Evolutionary conservation across 1,139 yeast genomes (phyloP).

Genomic region (Taphrina sp.): DNA sequence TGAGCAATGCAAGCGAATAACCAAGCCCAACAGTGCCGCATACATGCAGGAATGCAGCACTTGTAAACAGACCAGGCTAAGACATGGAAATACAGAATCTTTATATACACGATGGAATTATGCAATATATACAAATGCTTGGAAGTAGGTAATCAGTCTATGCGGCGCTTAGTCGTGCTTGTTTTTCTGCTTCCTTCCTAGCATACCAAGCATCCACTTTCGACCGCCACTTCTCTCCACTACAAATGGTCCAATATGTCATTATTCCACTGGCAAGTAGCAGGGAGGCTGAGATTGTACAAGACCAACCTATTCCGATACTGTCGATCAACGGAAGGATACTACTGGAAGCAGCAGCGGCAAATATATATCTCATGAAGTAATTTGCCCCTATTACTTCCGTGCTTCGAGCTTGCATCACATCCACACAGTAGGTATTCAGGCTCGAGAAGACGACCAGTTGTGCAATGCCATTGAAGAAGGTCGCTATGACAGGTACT

Average conservation of each 20-base stretch:
- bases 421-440: conserved; percentile 58
- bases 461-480: conserved; percentile 53
- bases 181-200: background rate
- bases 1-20: no score
- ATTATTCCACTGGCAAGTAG: conserved; percentile 36
- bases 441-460: conserved; percentile 53
- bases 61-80: no score
- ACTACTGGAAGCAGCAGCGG: conserved; percentile 54
- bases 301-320: conserved; percentile 58
- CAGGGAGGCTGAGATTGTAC: conserved; percentile 48
- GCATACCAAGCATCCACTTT: background rate
- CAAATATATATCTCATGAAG: conserved; percentile 52
- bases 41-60: no score
- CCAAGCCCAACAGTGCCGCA: no score
- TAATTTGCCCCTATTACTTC: conserved; percentile 58
- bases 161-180: background rate
- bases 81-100: no score
- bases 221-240: conserved; percentile 16
- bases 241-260: background rate
- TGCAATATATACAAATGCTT: no score
- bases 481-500: conserved; percentile 53
- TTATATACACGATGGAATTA: no score
- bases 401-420: conserved; percentile 54
- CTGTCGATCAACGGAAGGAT: conserved; percentile 49
- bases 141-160: no score